Evolutionary conservation across 1,284 basidiomycete species (phyloP).

Genomic region (Pterulicium gracile): DNA sequence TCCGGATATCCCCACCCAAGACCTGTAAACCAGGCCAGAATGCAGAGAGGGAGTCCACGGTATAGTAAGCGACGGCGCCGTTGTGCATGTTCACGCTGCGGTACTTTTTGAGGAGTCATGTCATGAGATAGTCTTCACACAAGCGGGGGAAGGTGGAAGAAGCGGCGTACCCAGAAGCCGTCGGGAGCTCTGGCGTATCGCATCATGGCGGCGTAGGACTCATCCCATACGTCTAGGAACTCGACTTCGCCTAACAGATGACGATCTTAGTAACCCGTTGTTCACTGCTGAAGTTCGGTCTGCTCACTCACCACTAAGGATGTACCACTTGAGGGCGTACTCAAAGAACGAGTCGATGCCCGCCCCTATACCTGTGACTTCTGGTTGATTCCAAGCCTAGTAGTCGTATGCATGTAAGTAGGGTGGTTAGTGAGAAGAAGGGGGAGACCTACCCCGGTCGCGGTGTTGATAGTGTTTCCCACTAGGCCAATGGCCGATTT

Average conservation of each 20-base stretch:
- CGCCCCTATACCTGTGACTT: conserved; percentile 76
- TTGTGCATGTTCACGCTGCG: conserved; percentile 70
- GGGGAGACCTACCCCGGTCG: conserved; percentile 51
- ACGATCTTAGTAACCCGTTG: too few species aligned
- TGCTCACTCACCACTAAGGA: conserved; percentile 65
- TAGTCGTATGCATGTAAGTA: conserved; percentile 5
- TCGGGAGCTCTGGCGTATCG: conserved; percentile 71
- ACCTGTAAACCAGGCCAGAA: conserved; percentile 89
- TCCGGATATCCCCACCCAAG: conserved; percentile 81
- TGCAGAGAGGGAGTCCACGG: conserved; percentile 77
- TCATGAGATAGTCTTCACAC: neutral
- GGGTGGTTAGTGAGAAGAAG: neutral
- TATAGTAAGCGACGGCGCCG: conserved; percentile 58
- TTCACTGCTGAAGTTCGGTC: neutral
- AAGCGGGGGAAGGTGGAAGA: neutral
- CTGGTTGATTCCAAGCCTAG: conserved; percentile 62
- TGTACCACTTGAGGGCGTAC: conserved; percentile 84
- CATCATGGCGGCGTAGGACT: conserved; percentile 84
- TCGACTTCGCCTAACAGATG: conserved; percentile 66
- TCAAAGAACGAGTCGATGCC: conserved; percentile 93
- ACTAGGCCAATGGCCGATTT: conserved; percentile 74
- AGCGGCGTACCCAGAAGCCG: conserved; percentile 69
- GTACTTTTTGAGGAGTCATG: conserved; percentile 38
- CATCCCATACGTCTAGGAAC: conserved; percentile 88
- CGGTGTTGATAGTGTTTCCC: conserved; percentile 80